These are phyloP conservation scores for Magnusiomyces magnusii DNA, from an alignment of 1,139 yeast genomes.

Conservation along the genomic window DNA sequence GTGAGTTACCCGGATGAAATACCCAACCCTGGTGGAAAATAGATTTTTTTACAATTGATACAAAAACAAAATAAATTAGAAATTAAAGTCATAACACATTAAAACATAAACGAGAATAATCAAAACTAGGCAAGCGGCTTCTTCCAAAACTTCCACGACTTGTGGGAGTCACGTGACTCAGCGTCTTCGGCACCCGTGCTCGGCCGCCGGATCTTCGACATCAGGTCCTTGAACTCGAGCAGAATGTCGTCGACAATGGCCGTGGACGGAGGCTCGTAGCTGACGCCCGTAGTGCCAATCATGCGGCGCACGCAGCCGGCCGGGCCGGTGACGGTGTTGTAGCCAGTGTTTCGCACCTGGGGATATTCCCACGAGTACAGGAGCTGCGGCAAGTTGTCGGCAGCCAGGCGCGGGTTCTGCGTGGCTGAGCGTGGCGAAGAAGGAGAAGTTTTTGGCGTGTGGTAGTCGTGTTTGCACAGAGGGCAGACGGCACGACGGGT, in stretches of 20 bases:
- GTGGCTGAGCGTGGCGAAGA: background rate
- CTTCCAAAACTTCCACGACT: background rate
- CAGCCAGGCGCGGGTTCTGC: background rate
- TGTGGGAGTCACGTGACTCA: too few relatives aligned
- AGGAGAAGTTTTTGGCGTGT: slow-evolving; percentile 6
- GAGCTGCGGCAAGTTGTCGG: background rate
- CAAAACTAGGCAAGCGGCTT: too few relatives aligned
- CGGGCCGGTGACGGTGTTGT: background rate
- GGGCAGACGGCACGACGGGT: slow-evolving; percentile 76
- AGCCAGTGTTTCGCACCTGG: background rate
- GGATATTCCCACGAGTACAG: slow-evolving; percentile 13
- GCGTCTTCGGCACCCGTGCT: background rate
- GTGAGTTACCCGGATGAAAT: too few relatives aligned
- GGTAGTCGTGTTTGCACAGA: slow-evolving; percentile 51
- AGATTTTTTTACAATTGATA: too few relatives aligned
- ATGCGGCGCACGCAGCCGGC: background rate
- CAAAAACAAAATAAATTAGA: too few relatives aligned
- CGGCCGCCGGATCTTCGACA: background rate
- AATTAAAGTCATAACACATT: too few relatives aligned
- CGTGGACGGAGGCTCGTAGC: background rate
- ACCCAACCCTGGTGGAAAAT: too few relatives aligned
- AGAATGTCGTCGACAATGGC: slow-evolving; percentile 1
- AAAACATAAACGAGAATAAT: too few relatives aligned
- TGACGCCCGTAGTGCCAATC: slow-evolving; percentile 2
- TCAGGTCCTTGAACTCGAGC: background rate